These are phyloP conservation scores for Solanum lignicaule DNA, from an alignment of 257 asterid species.

Conservation along the genomic window DNA sequence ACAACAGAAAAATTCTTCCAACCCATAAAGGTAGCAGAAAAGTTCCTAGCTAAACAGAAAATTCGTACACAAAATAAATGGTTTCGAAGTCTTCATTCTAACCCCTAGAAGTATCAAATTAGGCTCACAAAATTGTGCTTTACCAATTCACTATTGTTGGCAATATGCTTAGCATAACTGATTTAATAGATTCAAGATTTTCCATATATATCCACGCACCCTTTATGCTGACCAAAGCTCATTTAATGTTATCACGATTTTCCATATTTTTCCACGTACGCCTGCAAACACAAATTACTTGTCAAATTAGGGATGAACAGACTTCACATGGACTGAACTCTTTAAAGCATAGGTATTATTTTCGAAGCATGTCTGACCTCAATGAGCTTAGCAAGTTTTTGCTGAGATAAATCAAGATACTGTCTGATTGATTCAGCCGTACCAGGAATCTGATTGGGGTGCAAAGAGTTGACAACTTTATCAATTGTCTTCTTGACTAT, in stretches of 20 bases:
- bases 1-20: not conserved
- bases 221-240: slow-evolving; percentile 3
- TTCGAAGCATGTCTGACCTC: slow-evolving; percentile 54
- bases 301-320: not conserved
- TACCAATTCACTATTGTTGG: not conserved
- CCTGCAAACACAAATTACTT: slow-evolving; percentile 61
- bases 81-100: not conserved
- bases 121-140: not conserved
- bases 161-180: not conserved
- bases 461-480: slow-evolving; percentile 58
- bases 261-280: slow-evolving; percentile 56
- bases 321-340: slow-evolving; percentile 1
- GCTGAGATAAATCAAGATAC: slow-evolving; percentile 43
- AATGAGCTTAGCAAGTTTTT: slow-evolving; percentile 67
- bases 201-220: not conserved
- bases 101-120: not conserved
- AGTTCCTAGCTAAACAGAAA: not conserved
- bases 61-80: not conserved
- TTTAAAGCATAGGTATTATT: not conserved
- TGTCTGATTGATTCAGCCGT: slow-evolving; percentile 43
- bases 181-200: slow-evolving; percentile 1
- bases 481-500: slow-evolving; percentile 66
- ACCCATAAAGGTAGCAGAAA: not conserved
- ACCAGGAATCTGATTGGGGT: slow-evolving; percentile 57
- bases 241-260: slow-evolving; percentile 30